phyloP scores from a whole-genome alignment of 345 rosid genomes.

The Citrus unshiu region DNA sequence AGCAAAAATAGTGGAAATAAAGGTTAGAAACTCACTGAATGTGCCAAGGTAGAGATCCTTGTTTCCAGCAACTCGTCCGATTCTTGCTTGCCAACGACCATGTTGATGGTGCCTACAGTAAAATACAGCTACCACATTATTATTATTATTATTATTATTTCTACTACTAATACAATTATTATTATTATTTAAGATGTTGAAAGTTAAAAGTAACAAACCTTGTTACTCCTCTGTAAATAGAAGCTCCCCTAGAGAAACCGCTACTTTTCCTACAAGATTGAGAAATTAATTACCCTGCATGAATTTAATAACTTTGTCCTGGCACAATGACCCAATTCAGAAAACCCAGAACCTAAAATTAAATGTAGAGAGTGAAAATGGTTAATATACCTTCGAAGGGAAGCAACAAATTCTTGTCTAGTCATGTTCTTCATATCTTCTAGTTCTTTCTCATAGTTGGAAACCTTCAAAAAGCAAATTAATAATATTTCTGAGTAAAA shows the following conservation, averaged over 20 bases:
- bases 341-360: background rate
- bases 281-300: background rate
- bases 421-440: conserved; percentile 95
- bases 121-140: background rate
- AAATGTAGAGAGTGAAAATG: background rate
- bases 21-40: conserved; percentile 56
- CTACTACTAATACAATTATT: too few species aligned
- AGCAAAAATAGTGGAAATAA: background rate
- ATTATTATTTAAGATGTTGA: background rate
- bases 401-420: conserved; percentile 92
- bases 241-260: conserved; percentile 98
- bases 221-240: conserved; percentile 95
- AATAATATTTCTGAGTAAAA: too few species aligned
- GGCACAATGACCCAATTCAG: background rate
- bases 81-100: conserved; percentile 98
- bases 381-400: conserved; percentile 63
- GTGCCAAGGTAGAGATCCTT: conserved; percentile 98
- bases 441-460: conserved; percentile 72
- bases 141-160: too few species aligned
- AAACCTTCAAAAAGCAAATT: conserved; percentile 32
- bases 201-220: conserved; percentile 36
- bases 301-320: background rate
- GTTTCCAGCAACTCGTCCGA: conserved; percentile 97
- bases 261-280: conserved; percentile 66
- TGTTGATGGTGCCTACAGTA: conserved; percentile 88